Percentiles rank a stretch among this genome's conserved stretches.
Evolutionary conservation across 192 early-diverging fungal species (phyloP).

Genomic region (Coemansia sp.): DNA sequence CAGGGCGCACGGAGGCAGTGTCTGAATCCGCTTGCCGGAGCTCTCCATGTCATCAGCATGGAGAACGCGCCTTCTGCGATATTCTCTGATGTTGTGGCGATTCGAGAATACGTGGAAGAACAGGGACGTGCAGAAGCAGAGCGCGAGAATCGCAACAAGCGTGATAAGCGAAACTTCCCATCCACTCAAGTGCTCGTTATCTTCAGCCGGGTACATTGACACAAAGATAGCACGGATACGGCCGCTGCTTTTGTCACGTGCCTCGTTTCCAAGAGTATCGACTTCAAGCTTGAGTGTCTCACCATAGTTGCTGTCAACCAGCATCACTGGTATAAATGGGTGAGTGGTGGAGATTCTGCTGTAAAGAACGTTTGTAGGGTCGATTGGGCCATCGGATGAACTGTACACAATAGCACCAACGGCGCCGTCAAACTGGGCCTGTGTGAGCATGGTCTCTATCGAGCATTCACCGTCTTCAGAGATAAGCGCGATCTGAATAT

Average conservation of each 20-base stretch:
- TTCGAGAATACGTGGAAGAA: slow-evolving; percentile 40
- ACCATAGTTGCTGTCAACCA: slow-evolving; percentile 44
- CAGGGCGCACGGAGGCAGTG: slow-evolving; percentile 44
- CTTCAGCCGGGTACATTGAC: slow-evolving; percentile 36
- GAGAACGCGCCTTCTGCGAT: slow-evolving; percentile 4
- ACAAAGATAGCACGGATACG: slow-evolving; percentile 49
- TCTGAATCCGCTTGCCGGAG: slow-evolving; percentile 34
- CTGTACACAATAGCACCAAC: slow-evolving; percentile 53
- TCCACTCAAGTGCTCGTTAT: slow-evolving; percentile 32
- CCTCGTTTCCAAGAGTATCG: slow-evolving; percentile 24
- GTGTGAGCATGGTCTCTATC: slow-evolving; percentile 30
- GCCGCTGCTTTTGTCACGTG: slow-evolving; percentile 8
- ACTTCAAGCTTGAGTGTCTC: slow-evolving; percentile 40
- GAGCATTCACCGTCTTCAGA: slow-evolving; percentile 37
- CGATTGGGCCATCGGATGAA: slow-evolving; percentile 15
- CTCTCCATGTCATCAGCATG: not conserved
- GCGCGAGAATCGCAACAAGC: slow-evolving; percentile 40
- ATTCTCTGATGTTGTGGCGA: slow-evolving; percentile 10
- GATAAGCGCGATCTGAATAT: slow-evolving; percentile 47
- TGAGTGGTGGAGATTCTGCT: slow-evolving; percentile 14
- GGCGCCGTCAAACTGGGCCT: slow-evolving; percentile 51
- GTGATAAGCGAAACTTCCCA: slow-evolving; percentile 54
- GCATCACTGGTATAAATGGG: slow-evolving; percentile 33
- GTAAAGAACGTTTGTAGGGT: slow-evolving; percentile 19
- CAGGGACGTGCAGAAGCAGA: slow-evolving; percentile 47